Evolutionary conservation across 495 filamentous ascomycete genomes (phyloP).

Genomic region (Cladorrhinum samala): DNA sequence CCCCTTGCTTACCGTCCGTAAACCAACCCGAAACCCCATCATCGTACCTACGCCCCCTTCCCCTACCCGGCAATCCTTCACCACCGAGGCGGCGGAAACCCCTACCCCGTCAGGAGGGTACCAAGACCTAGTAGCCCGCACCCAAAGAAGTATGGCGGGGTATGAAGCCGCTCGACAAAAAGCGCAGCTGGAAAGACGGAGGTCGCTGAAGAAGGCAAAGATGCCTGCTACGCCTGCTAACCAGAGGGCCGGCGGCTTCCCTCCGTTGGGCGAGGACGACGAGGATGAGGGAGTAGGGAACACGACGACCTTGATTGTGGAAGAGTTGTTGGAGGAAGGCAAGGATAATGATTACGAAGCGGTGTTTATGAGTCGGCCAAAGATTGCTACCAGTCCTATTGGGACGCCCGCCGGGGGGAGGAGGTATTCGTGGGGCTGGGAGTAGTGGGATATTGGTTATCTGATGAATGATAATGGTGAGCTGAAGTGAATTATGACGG

Average conservation of each 20-base stretch:
- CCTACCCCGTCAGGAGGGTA: slow-evolving; percentile 21
- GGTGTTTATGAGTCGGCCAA: slow-evolving; percentile 80
- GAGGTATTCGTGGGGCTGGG: slow-evolving; percentile 10
- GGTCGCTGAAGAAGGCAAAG: slow-evolving; percentile 39
- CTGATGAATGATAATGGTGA: too few species aligned
- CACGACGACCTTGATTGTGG: slow-evolving; percentile 22
- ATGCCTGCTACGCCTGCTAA: slow-evolving; percentile 16
- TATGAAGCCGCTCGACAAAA: slow-evolving; percentile 46
- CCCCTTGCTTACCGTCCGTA: slow-evolving; percentile 4
- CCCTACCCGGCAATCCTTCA: background rate
- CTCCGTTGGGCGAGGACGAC: slow-evolving; percentile 35
- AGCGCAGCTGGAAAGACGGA: slow-evolving; percentile 53
- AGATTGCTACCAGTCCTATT: slow-evolving; percentile 69
- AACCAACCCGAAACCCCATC: slow-evolving; percentile 16
- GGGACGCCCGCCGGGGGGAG: slow-evolving; percentile 43
- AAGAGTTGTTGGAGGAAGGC: slow-evolving; percentile 36
- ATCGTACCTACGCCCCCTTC: slow-evolving; percentile 16
- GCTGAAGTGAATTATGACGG: too few species aligned
- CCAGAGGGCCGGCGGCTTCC: slow-evolving; percentile 28
- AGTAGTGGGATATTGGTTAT: background rate
- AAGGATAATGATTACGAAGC: slow-evolving; percentile 77
- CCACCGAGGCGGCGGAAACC: background rate
- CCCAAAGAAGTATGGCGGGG: slow-evolving; percentile 73
- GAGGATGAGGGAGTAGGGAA: slow-evolving; percentile 18
- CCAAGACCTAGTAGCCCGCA: slow-evolving; percentile 62